A percentile compares a stretch with the other conserved stretches of the same genome.
phyloP scores from a whole-genome alignment of 352 stramenopile species.

The Globisporangium uncinulatum region DNA sequence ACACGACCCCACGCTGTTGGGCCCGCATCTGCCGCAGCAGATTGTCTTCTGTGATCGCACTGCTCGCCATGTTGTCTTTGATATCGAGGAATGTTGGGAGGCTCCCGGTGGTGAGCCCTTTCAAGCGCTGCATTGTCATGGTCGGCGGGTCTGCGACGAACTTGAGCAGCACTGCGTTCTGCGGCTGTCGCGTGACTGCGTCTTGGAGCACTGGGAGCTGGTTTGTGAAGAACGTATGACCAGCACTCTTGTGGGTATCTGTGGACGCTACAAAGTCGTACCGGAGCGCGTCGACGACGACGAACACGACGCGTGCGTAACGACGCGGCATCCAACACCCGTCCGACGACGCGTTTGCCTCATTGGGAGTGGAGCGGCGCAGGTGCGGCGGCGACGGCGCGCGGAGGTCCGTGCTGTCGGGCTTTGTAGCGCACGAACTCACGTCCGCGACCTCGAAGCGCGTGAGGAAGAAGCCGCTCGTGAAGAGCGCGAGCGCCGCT shows the following conservation, averaged over 20 bases:
- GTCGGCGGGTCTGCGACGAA: constrained; percentile 97
- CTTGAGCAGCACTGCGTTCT: constrained; percentile 80
- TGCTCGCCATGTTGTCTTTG: constrained; percentile 90
- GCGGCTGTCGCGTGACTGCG: constrained; percentile 40
- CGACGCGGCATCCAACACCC: constrained; percentile 69
- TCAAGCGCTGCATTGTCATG: constrained; percentile 98
- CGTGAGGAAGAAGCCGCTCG: constrained; percentile 86
- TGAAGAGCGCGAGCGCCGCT: constrained; percentile 75
- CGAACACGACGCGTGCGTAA: constrained; percentile 86
- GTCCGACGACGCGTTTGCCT: neutral
- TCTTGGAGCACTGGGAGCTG: constrained; percentile 80
- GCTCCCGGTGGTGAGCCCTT: constrained; percentile 96
- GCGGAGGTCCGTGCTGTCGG: constrained; percentile 6
- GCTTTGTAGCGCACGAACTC: constrained; percentile 42
- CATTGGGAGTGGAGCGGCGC: constrained; percentile 6
- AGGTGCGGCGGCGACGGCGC: constrained; percentile 4
- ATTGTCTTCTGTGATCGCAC: constrained; percentile 95
- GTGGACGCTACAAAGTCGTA: constrained; percentile 91
- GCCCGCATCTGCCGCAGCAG: constrained; percentile 87
- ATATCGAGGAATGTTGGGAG: constrained; percentile 98
- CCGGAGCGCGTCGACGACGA: constrained; percentile 95
- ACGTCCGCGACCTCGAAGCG: constrained; percentile 77
- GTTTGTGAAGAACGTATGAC: constrained; percentile 62
- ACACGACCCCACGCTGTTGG: constrained; percentile 70
- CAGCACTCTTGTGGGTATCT: neutral